A percentile compares a stretch with the other conserved stretches of the same genome.
Conservation (phyloP, 441 rosid genomes). For the Adansonia gregorii region DNA sequence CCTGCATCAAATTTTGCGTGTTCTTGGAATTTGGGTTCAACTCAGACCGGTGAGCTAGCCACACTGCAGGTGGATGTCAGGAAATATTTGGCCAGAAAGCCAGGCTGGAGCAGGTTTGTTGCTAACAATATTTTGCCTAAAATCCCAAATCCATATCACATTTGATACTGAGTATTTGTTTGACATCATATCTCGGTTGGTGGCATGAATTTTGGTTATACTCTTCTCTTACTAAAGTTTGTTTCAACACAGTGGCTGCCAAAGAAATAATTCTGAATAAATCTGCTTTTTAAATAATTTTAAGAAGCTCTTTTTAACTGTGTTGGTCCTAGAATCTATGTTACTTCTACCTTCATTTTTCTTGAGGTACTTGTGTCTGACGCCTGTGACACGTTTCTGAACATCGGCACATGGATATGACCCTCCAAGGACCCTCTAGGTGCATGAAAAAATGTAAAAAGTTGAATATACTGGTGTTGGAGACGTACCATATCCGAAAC, state of each 20-base stretch:
- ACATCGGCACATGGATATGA: no score
- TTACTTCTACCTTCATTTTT: no score
- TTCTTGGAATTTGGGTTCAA: constrained; percentile 89
- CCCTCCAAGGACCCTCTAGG: no score
- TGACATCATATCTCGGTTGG: background rate
- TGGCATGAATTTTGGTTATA: background rate
- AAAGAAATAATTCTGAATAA: background rate
- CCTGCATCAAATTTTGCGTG: constrained; percentile 94
- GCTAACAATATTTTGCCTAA: constrained; percentile 9
- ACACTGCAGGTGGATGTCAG: constrained; percentile 89
- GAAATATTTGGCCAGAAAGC: constrained; percentile 94
- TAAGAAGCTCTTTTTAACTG: background rate
- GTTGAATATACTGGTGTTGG: no score
- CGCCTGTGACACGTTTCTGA: no score
- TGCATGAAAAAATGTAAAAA: no score
- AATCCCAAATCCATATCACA: background rate
- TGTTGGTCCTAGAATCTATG: constrained; percentile 13
- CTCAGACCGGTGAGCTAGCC: constrained; percentile 91
- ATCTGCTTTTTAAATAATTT: background rate
- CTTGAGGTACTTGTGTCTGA: no score
- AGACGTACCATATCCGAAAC: no score
- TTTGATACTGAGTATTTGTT: background rate
- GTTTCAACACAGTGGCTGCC: background rate
- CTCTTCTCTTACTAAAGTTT: background rate
- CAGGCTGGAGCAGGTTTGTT: constrained; percentile 94